Conservation (phyloP, 1,284 basidiomycete genomes). For the Papiliotrema laurentii region DNA sequence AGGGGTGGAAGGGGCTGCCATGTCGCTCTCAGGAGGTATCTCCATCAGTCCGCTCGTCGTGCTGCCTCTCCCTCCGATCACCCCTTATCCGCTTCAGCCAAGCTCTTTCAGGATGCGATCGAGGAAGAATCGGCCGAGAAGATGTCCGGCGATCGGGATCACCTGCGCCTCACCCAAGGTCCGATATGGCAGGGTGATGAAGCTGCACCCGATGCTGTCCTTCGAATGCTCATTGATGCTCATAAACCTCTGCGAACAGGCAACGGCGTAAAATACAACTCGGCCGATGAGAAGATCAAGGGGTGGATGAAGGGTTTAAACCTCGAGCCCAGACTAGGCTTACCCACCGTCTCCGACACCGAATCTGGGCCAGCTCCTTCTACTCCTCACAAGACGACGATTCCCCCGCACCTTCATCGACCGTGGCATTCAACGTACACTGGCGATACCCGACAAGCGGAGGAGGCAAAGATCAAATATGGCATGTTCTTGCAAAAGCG, state of each 20-base stretch:
- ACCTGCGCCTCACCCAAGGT: constrained; percentile 44
- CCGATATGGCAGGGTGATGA: constrained; percentile 70
- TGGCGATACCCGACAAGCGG: constrained; percentile 18
- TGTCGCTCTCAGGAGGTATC: no score
- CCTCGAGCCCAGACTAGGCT: constrained; percentile 26
- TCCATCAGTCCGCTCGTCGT: no score
- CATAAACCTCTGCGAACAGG: constrained; percentile 67
- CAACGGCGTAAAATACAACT: constrained; percentile 41
- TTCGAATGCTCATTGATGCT: constrained; percentile 80
- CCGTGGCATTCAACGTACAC: constrained; percentile 47
- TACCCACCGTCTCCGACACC: no score
- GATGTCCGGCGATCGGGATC: constrained; percentile 21
- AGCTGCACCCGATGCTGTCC: constrained; percentile 63
- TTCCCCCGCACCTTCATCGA: constrained; percentile 43
- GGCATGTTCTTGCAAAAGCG: constrained; percentile 33
- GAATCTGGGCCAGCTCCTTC: no score
- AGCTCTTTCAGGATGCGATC: constrained; percentile 66
- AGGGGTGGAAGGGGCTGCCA: no score
- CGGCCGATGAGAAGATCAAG: constrained; percentile 70
- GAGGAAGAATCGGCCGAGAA: constrained; percentile 53
- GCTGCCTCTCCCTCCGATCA: no score
- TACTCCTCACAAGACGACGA: constrained; percentile 36
- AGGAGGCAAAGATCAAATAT: constrained; percentile 37
- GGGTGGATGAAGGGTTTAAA: constrained; percentile 45
- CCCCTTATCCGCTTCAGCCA: constrained; percentile 57